Evolutionary conservation across 176 grass and related monocot genomes (phyloP), one percentile per base, ranked within the genome.

Genomic region (Rhipidocladum racemiflorum): DNA sequence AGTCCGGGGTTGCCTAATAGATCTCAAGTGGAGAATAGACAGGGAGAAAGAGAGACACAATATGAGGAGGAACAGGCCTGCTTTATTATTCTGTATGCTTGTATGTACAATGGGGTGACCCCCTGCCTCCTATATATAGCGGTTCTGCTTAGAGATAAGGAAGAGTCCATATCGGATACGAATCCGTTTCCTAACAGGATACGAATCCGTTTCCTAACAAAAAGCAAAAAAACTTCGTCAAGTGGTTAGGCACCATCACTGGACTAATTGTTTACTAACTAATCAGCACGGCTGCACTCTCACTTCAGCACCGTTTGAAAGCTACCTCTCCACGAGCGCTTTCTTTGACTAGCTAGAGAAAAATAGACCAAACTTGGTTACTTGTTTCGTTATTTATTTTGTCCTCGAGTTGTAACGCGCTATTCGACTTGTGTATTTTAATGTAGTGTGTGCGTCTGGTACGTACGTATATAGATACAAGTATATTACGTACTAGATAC

Each of bases 191-290:
- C n/a, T n/a, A n/a, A n/a, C n/a, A n/a, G n/a, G n/a, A n/a, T n/a
- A n/a, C n/a, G n/a, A n/a, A n/a, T n/a, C n/a, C n/a, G n/a, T n/a
- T n/a, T n/a, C n/a, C n/a, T n/a, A n/a, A n/a, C n/a, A n/a, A 81
- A 89, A 89, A 76, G 82, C 63, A 67, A 48, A 14, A 17, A 80
- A 25, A n/a, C 87, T 74, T 62, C 70, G 62, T 27, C 87, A 85
- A 89, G 62, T 85, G 75, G 68, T 80, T 68, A 74, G 68, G 68
- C 81, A 38, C 49, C 75, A 60, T 79, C 86, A 20, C 36, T 23
- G 2, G 27, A 14, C 14, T 45, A 13, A 1, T 61, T 46, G 53
- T 82, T 82, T 71, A 63, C 18, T 39, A 35, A 9, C 39, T 40
- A 62, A 32, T 62, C 60, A 3, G 60, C 60, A 30, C 35, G 20